phyloP scores from a whole-genome alignment of 495 filamentous ascomycete species.

The Neurospora sp. region DNA sequence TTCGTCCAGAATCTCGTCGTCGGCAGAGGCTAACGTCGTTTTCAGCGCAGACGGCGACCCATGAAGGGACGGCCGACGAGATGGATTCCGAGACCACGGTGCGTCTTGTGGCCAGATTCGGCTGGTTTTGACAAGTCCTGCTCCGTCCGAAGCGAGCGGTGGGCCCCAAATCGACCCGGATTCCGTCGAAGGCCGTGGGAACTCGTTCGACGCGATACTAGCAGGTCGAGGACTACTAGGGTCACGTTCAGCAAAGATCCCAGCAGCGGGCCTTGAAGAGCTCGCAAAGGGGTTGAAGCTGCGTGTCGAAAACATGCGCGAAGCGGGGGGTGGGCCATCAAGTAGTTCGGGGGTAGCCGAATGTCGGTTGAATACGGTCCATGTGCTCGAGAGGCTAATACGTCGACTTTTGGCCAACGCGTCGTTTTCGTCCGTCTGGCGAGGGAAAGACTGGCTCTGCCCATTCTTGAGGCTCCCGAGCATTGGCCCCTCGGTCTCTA shows the following conservation, averaged over 20 bases:
- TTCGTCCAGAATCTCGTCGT: conserved; percentile 41
- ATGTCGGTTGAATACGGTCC: conserved; percentile 50
- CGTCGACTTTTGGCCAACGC: conserved; percentile 31
- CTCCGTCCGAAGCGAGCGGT: conserved; percentile 12
- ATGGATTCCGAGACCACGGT: conserved; percentile 36
- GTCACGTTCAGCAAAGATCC: conserved; percentile 56
- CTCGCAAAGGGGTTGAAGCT: conserved; percentile 58
- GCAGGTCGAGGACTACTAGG: conserved; percentile 64
- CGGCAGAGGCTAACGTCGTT: conserved; percentile 39
- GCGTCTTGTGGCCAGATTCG: conserved; percentile 36
- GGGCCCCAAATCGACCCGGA: conserved; percentile 46
- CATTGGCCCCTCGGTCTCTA: conserved; percentile 56
- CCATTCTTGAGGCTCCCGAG: conserved; percentile 64
- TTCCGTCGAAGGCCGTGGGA: conserved; percentile 74
- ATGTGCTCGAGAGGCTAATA: conserved; percentile 39
- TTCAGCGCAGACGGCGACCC: conserved; percentile 39
- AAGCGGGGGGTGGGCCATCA: conserved; percentile 21
- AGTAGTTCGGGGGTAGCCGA: conserved; percentile 31
- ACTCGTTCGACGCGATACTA: conserved; percentile 70
- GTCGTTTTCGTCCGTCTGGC: conserved; percentile 39
- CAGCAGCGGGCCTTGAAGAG: conserved; percentile 54
- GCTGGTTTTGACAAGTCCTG: conserved; percentile 20
- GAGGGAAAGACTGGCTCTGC: conserved; percentile 76
- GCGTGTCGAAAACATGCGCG: conserved; percentile 28
- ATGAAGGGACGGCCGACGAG: conserved; percentile 37